phyloP scores from a whole-genome alignment of 164 flowering plant species.

The Magnolia kwangsiensis region DNA sequence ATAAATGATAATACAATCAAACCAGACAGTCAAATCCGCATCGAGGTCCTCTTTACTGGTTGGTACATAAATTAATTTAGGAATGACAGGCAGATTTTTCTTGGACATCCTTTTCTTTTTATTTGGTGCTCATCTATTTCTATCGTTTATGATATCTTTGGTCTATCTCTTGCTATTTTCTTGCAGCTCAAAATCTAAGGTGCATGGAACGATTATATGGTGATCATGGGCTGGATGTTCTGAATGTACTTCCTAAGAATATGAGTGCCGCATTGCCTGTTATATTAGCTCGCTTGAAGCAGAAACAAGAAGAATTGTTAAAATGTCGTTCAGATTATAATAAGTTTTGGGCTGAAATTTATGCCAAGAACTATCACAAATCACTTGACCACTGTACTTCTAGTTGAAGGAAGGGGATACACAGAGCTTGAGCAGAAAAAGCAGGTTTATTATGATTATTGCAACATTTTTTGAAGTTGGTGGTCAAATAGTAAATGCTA shows the following conservation, averaged over 20 bases:
- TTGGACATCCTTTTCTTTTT: not conserved
- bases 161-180: conserved; percentile 5
- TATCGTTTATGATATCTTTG: conserved; percentile 6
- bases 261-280: conserved; percentile 76
- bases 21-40: conserved; percentile 48
- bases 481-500: not conserved
- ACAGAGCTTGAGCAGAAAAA: conserved; percentile 90
- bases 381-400: conserved; percentile 96
- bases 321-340: conserved; percentile 85
- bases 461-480: not conserved
- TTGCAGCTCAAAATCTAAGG: conserved; percentile 70
- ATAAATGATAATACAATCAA: conserved; percentile 46
- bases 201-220: conserved; percentile 96
- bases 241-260: conserved; percentile 83
- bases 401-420: conserved; percentile 97
- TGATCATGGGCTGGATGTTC: conserved; percentile 94
- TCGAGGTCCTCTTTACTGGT: conserved; percentile 81
- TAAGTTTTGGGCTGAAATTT: conserved; percentile 93
- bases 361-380: conserved; percentile 83
- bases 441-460: conserved; percentile 28
- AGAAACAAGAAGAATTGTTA: conserved; percentile 94
- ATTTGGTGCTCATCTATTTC: not conserved
- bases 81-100: not conserved
- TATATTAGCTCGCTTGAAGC: conserved; percentile 82
- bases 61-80: conserved; percentile 10